These are phyloP conservation scores for Chondrus crispus DNA, from an alignment of 23 red algal genomes.

Conservation along the genomic window DNA sequence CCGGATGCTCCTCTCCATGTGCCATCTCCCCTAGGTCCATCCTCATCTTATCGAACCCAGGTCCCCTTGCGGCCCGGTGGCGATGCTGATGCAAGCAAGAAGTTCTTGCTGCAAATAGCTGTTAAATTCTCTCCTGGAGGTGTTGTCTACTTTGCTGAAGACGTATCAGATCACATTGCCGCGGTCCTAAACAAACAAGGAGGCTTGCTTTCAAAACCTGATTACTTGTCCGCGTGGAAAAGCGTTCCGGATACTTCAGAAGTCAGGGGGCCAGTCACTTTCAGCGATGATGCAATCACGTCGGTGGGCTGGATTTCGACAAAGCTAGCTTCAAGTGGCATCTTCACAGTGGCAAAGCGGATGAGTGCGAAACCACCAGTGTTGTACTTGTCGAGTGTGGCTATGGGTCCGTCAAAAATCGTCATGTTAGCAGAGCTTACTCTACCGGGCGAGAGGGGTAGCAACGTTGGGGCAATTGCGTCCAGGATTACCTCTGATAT, in stretches of 20 bases:
- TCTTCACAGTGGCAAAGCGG: slow-evolving; percentile 50
- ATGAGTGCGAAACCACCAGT: slow-evolving; percentile 30
- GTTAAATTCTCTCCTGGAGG: slow-evolving; percentile 42
- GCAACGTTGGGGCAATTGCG: not conserved
- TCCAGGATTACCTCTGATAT: slow-evolving; percentile 7
- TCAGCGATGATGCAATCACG: not conserved
- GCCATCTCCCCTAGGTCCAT: not conserved
- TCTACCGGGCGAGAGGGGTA: not conserved
- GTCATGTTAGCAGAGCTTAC: slow-evolving; percentile 53
- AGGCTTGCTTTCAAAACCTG: slow-evolving; percentile 14
- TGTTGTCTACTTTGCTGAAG: slow-evolving; percentile 39
- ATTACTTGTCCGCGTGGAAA: slow-evolving; percentile 32
- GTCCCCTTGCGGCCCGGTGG: not conserved
- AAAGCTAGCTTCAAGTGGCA: not conserved
- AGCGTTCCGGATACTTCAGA: slow-evolving; percentile 34
- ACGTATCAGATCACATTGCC: slow-evolving; percentile 11
- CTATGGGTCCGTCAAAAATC: not conserved
- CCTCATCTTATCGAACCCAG: not conserved
- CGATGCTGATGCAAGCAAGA: not conserved
- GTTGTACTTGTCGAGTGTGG: slow-evolving; percentile 23
- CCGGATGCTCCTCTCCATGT: slow-evolving; percentile 25
- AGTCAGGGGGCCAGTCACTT: not conserved
- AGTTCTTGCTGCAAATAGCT: slow-evolving; percentile 44
- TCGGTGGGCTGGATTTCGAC: slow-evolving; percentile 9
- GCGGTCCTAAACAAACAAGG: slow-evolving; percentile 8